A percentile compares a stretch with the other conserved stretches of the same genome.
Evolutionary conservation across 345 rosid genomes (phyloP).

Genomic region (Diplotaxis tenuifolia): DNA sequence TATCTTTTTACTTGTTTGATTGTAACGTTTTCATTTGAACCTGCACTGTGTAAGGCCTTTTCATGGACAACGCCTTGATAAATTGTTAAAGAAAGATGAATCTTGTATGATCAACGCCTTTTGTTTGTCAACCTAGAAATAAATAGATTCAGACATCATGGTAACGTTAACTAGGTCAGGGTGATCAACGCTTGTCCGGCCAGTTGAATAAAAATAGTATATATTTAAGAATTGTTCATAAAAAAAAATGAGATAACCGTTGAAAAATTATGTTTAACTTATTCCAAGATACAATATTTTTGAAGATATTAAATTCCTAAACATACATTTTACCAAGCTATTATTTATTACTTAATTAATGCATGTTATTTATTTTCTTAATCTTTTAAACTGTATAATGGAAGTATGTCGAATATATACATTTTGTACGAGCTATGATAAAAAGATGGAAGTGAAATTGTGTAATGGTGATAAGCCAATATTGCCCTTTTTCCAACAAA

Average conservation of each 20-base stretch:
- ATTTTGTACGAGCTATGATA: no score
- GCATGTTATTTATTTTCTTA: neutral
- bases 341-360: neutral
- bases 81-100: neutral
- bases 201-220: neutral
- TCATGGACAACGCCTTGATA: neutral
- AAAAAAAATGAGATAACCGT: neutral
- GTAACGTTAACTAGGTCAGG: neutral
- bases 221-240: neutral
- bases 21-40: neutral
- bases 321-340: neutral
- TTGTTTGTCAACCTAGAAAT: neutral
- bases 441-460: neutral
- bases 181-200: neutral
- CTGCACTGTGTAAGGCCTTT: neutral
- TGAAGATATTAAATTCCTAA: neutral
- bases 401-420: neutral
- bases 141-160: neutral
- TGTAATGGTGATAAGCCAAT: neutral
- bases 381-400: neutral
- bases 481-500: no score
- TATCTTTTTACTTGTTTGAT: slow-evolving; percentile 28
- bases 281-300: neutral
- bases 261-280: neutral
- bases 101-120: neutral